phyloP scores from a whole-genome alignment of 1,284 basidiomycete genomes.

The Takashimella koratensis region DNA sequence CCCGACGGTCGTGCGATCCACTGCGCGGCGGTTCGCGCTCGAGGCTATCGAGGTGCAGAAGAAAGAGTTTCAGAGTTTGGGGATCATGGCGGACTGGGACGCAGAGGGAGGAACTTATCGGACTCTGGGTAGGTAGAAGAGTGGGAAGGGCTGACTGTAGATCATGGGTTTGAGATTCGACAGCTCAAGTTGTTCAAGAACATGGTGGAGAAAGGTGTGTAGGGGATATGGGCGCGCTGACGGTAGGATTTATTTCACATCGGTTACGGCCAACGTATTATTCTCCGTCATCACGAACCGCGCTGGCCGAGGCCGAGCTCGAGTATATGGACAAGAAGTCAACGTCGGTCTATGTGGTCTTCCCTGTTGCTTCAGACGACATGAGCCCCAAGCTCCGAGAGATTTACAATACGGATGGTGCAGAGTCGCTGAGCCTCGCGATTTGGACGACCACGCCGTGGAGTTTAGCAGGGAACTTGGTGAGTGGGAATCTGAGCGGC shows the following conservation, averaged over 20 bases:
- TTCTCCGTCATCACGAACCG: constrained; percentile 90
- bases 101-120: constrained; percentile 69
- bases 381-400: constrained; percentile 30
- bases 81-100: constrained; percentile 91
- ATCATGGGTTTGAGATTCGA: constrained; percentile 80
- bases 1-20: constrained; percentile 63
- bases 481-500: constrained; percentile 40
- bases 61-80: constrained; percentile 74
- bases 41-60: constrained; percentile 74
- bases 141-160: constrained; percentile 50
- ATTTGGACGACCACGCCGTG: constrained; percentile 99
- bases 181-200: constrained; percentile 82
- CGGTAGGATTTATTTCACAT: constrained; percentile 65
- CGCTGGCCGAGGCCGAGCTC: constrained; percentile 92
- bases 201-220: constrained; percentile 78
- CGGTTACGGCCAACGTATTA: constrained; percentile 89
- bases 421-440: constrained; percentile 56
- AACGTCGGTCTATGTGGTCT: constrained; percentile 80
- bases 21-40: constrained; percentile 70
- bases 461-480: constrained; percentile 95
- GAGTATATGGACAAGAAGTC: constrained; percentile 87
- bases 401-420: not conserved
- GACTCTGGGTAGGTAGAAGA: constrained; percentile 65
- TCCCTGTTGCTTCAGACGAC: constrained; percentile 54
- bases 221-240: too few species aligned